Evolutionary conservation across 2,329 filamentous ascomycete genomes (phyloP).

Genomic region (Epichloe sp.): DNA sequence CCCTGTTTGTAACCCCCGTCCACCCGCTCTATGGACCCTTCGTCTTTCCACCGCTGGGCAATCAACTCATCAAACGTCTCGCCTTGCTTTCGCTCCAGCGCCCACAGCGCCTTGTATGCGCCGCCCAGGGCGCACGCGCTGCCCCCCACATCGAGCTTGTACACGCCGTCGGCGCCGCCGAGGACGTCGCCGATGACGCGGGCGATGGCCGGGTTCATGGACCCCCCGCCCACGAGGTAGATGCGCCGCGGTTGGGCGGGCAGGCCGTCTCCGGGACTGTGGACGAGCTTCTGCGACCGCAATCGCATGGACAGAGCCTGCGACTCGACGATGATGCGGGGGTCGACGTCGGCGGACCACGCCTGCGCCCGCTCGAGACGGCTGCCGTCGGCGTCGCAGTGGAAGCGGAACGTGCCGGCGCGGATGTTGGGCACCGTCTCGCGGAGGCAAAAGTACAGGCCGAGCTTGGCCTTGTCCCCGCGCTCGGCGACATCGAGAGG

Average conservation of each 20-base stretch:
- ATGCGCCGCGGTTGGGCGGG: conserved; percentile 79
- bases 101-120: conserved; percentile 95
- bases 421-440: conserved; percentile 91
- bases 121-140: conserved; percentile 91
- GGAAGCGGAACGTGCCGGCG: conserved; percentile 78
- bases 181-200: conserved; percentile 76
- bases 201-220: conserved; percentile 79
- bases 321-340: conserved; percentile 77
- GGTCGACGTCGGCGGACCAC: conserved; percentile 53
- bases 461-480: conserved; percentile 59
- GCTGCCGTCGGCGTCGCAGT: conserved; percentile 41
- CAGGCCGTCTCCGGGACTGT: conserved; percentile 36
- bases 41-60: conserved; percentile 72
- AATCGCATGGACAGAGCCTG: conserved; percentile 85
- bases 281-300: conserved; percentile 65
- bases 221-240: conserved; percentile 84
- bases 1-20: conserved; percentile 67
- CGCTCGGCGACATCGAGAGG: conserved; percentile 49
- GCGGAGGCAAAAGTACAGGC: conserved; percentile 87
- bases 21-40: conserved; percentile 69
- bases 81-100: conserved; percentile 50
- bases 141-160: conserved; percentile 77
- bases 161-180: conserved; percentile 80
- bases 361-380: conserved; percentile 25
- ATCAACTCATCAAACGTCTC: conserved; percentile 86